phyloP scores from a whole-genome alignment of 208 protist species.

The Leishmania turanica region DNA sequence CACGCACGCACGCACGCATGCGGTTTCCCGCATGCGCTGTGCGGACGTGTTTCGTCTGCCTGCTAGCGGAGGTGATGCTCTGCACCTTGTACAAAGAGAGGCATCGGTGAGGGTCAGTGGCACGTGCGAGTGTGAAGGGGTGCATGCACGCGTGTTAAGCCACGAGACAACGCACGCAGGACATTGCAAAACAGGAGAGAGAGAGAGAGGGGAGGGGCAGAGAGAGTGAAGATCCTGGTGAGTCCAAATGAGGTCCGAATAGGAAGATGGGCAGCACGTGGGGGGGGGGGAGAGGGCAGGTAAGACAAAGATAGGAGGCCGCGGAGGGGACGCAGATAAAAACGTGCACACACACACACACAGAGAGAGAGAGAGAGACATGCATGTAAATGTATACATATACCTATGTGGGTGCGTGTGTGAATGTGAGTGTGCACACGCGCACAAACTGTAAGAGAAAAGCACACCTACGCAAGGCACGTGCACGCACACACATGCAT shows the following conservation, averaged over 20 bases:
- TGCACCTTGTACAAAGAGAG: neutral
- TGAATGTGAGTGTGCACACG: neutral
- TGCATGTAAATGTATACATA: neutral
- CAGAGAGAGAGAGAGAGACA: neutral
- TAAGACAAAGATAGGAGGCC: neutral
- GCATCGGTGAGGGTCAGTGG: neutral
- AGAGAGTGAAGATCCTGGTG: neutral
- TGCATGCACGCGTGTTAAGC: neutral
- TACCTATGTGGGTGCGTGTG: neutral
- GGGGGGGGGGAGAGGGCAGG: neutral
- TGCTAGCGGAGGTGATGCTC: neutral
- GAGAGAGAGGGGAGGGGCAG: neutral
- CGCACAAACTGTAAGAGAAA: neutral
- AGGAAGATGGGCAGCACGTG: neutral
- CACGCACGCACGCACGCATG: neutral
- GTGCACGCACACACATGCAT: neutral
- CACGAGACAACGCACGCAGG: neutral
- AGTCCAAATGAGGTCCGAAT: neutral
- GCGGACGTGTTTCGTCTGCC: neutral
- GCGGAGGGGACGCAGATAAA: neutral
- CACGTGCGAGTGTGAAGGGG: neutral
- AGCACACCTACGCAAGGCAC: neutral
- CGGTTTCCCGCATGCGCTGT: neutral
- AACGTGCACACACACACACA: too few relatives aligned
- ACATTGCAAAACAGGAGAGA: neutral